phyloP scores from a whole-genome alignment of 371 early-diverging fungal species.

The Mortierella polycephala region DNA sequence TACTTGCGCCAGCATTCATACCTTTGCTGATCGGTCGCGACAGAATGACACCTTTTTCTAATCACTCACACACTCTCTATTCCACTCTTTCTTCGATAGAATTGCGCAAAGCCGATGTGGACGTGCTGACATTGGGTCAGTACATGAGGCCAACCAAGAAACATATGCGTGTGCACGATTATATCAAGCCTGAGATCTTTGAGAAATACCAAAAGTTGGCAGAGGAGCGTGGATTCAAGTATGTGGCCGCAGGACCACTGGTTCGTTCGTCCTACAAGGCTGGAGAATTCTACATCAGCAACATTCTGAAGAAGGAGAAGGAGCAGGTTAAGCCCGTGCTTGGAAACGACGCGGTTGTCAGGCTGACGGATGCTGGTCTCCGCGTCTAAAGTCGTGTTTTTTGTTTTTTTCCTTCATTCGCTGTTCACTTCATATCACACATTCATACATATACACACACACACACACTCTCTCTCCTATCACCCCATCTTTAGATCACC shows the following conservation, averaged over 20 bases:
- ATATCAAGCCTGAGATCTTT: slow-evolving; percentile 94
- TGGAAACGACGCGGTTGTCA: slow-evolving; percentile 53
- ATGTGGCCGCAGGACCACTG: slow-evolving; percentile 96
- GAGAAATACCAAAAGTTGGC: slow-evolving; percentile 90
- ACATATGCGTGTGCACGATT: slow-evolving; percentile 97
- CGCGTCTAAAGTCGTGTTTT: slow-evolving; percentile 22
- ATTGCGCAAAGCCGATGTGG: slow-evolving; percentile 87
- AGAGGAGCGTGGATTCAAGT: slow-evolving; percentile 91
- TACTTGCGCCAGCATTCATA: not conserved
- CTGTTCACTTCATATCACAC: not conserved
- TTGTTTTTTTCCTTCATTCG: slow-evolving; percentile 1
- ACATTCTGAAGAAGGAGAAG: slow-evolving; percentile 76
- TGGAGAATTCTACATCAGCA: slow-evolving; percentile 96
- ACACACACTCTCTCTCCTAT: too few relatives aligned
- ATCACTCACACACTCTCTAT: slow-evolving; percentile 3
- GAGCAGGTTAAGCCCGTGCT: slow-evolving; percentile 24
- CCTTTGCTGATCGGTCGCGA: not conserved
- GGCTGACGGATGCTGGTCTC: slow-evolving; percentile 43
- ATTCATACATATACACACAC: not conserved
- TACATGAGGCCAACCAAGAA: slow-evolving; percentile 99
- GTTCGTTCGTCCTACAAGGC: slow-evolving; percentile 98
- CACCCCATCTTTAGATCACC: too few relatives aligned
- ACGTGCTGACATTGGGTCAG: slow-evolving; percentile 97
- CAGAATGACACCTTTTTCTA: not conserved
- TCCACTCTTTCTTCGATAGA: slow-evolving; percentile 55